Percentiles rank a stretch among this genome's conserved stretches.
phyloP scores from a whole-genome alignment of 2,329 filamentous ascomycete species.

The Zalaria sp. region DNA sequence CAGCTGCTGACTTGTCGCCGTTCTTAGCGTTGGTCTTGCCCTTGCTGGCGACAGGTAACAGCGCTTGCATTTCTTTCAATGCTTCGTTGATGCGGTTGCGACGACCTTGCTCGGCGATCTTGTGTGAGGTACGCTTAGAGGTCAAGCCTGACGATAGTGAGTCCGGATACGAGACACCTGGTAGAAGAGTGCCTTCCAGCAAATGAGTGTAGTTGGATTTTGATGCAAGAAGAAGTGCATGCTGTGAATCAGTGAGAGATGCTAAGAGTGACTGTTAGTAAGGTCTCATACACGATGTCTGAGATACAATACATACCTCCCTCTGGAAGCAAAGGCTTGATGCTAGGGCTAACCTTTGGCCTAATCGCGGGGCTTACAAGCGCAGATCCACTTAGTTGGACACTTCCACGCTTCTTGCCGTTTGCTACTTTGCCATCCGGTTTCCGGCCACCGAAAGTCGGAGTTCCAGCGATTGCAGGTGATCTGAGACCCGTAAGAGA shows the following conservation, averaged over 20 bases:
- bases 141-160: constrained; percentile 87
- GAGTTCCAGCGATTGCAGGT: constrained; percentile 25
- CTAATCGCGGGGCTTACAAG: constrained; percentile 77
- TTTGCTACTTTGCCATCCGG: constrained; percentile 23
- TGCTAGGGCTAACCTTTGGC: constrained; percentile 84
- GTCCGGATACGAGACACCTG: constrained; percentile 70
- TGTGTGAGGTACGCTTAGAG: constrained; percentile 93
- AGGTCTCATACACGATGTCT: neutral
- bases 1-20: constrained; percentile 21
- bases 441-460: constrained; percentile 29
- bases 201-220: constrained; percentile 99
- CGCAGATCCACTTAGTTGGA: constrained; percentile 38
- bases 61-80: constrained; percentile 73
- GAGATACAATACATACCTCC: constrained; percentile 34
- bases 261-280: constrained; percentile 9
- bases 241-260: constrained; percentile 41
- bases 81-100: constrained; percentile 92
- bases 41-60: constrained; percentile 49
- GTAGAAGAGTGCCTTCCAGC: constrained; percentile 79
- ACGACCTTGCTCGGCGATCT: constrained; percentile 91
- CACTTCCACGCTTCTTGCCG: constrained; percentile 53
- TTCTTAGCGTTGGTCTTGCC: constrained; percentile 27
- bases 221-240: constrained; percentile 66
- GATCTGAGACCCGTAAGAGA: constrained; percentile 38
- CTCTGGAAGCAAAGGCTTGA: constrained; percentile 76